Evolutionary conservation across 1,284 basidiomycete species (phyloP).

Genomic region (Kalmanozyma brasiliensis): DNA sequence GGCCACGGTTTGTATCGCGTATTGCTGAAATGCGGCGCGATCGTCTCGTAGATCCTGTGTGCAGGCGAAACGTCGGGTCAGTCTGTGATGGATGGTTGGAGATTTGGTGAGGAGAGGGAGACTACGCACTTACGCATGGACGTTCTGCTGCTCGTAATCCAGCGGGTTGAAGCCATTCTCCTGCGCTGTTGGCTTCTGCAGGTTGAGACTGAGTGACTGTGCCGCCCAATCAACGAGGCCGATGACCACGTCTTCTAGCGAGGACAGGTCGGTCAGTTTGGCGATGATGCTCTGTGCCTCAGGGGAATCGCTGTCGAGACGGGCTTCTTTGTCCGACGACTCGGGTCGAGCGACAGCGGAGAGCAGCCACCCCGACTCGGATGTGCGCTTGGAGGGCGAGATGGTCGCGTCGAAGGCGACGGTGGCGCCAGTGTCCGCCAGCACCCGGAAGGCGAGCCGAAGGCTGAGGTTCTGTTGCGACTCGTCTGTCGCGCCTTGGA

Average conservation of each 20-base stretch:
- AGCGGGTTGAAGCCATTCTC: conserved; percentile 32
- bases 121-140: conserved; percentile 63
- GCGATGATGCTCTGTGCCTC: conserved; percentile 20
- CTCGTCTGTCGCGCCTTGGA: conserved; percentile 14
- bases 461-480: conserved; percentile 24
- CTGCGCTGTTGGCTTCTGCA: conserved; percentile 16
- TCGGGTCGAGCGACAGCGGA: conserved; percentile 20
- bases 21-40: conserved; percentile 89
- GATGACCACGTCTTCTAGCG: conserved; percentile 36
- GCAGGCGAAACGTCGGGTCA: neutral
- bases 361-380: conserved; percentile 26
- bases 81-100: neutral
- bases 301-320: conserved; percentile 19
- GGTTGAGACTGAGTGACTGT: conserved; percentile 14
- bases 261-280: conserved; percentile 19
- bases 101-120: neutral
- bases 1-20: conserved; percentile 99
- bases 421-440: conserved; percentile 4
- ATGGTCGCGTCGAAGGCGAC: conserved; percentile 28
- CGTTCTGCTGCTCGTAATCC: conserved; percentile 62
- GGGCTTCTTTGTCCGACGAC: conserved; percentile 4
- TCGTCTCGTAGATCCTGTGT: conserved; percentile 80
- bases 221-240: conserved; percentile 31
- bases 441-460: conserved; percentile 28
- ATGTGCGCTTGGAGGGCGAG: conserved; percentile 14